phyloP scores from a whole-genome alignment of 164 flowering plant genomes.

The Chimonanthus praecox region DNA sequence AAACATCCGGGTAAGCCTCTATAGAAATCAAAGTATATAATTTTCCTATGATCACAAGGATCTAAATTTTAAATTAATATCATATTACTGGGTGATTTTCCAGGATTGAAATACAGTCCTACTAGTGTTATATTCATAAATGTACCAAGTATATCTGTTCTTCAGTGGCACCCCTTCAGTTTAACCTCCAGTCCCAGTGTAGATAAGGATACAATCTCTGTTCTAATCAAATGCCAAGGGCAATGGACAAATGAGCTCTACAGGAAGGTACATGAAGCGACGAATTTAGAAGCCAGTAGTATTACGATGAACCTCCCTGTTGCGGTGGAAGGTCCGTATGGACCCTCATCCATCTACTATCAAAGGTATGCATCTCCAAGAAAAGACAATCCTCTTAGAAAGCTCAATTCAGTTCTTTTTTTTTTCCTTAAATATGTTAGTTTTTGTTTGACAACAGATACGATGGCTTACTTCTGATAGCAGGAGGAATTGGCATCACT shows the following conservation, averaged over 20 bases:
- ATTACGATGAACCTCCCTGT: constrained; percentile 40
- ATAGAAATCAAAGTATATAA: neutral
- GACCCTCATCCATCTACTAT: constrained; percentile 56
- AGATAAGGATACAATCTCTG: constrained; percentile 46
- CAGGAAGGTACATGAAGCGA: constrained; percentile 26
- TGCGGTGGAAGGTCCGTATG: constrained; percentile 85
- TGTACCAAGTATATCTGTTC: constrained; percentile 61
- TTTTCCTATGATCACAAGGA: neutral
- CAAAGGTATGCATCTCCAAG: constrained; percentile 35
- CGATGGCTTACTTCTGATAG: constrained; percentile 60
- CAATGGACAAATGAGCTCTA: constrained; percentile 65
- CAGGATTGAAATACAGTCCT: constrained; percentile 65
- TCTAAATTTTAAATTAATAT: neutral
- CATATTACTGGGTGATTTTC: neutral
- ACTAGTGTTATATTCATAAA: constrained; percentile 67
- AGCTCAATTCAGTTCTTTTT: neutral
- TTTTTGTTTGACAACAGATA: constrained; percentile 41
- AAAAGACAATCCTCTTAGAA: neutral
- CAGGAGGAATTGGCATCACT: constrained; percentile 84
- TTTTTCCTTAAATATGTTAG: neutral
- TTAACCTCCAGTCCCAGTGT: constrained; percentile 58
- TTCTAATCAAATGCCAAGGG: constrained; percentile 64
- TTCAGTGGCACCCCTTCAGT: constrained; percentile 85
- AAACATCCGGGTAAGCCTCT: constrained; percentile 54
- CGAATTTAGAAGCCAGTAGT: constrained; percentile 24